phyloP scores from a whole-genome alignment of 495 filamentous ascomycete genomes.

The Penicillium riverlandense region DNA sequence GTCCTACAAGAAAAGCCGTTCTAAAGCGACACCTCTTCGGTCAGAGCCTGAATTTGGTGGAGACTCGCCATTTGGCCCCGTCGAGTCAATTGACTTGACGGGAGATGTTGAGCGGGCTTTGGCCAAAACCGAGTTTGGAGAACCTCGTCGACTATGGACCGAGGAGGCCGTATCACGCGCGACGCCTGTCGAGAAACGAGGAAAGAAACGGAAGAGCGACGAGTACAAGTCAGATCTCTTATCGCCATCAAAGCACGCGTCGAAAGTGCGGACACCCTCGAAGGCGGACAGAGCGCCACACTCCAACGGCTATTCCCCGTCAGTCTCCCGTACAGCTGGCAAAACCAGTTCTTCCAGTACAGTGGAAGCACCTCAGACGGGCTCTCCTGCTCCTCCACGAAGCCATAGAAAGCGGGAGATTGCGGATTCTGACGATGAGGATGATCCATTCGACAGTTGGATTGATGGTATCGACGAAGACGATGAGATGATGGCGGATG shows the following conservation, averaged over 20 bases:
- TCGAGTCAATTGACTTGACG: constrained; percentile 69
- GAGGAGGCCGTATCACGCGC: constrained; percentile 47
- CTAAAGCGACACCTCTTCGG: constrained; percentile 15
- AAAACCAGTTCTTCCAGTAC: not conserved
- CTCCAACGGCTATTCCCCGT: not conserved
- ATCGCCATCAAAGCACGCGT: constrained; percentile 21
- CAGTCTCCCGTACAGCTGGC: not conserved
- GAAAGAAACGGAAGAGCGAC: constrained; percentile 69
- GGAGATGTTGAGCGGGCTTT: constrained; percentile 42
- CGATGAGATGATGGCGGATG: constrained; percentile 16
- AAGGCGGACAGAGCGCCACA: constrained; percentile 1
- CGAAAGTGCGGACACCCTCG: constrained; percentile 16
- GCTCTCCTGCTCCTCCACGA: constrained; percentile 1
- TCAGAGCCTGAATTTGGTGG: constrained; percentile 11
- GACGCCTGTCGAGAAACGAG: constrained; percentile 40
- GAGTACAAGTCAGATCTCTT: constrained; percentile 49
- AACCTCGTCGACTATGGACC: constrained; percentile 49
- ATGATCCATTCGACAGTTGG: constrained; percentile 21
- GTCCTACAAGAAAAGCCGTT: constrained; percentile 7
- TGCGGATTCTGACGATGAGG: constrained; percentile 42
- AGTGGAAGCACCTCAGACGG: not conserved
- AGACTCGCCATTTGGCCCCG: constrained; percentile 19
- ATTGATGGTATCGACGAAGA: constrained; percentile 14
- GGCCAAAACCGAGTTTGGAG: constrained; percentile 41
- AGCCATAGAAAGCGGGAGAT: constrained; percentile 19